phyloP scores from a whole-genome alignment of 2,329 filamentous ascomycete genomes.

The Verticillium zaregamsianum region DNA sequence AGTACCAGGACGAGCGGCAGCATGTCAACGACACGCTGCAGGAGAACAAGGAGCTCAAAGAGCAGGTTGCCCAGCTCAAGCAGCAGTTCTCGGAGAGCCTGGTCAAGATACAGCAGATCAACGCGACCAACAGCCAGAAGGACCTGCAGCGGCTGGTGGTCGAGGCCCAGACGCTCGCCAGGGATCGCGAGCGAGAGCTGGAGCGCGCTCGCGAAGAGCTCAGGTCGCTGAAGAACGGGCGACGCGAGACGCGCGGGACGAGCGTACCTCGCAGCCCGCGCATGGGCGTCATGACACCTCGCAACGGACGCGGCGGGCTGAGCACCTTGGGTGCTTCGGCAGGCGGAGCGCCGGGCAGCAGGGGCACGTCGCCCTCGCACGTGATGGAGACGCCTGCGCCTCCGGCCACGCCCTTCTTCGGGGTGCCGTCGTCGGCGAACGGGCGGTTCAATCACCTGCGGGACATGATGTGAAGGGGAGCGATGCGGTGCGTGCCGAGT shows the following conservation, averaged over 20 bases:
- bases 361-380: conserved; percentile 46
- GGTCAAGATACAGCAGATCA: conserved; percentile 41
- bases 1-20: conserved; percentile 56
- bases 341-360: conserved; percentile 25
- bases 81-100: conserved; percentile 41
- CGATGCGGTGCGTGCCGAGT: background rate
- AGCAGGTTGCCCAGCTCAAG: conserved; percentile 33
- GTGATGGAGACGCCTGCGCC: conserved; percentile 15
- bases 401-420: conserved; percentile 27
- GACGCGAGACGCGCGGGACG: conserved; percentile 51
- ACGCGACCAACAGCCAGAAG: conserved; percentile 30
- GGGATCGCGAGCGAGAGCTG: conserved; percentile 50
- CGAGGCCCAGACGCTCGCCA: conserved; percentile 35
- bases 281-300: conserved; percentile 48
- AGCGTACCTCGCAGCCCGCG: conserved; percentile 57
- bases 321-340: conserved; percentile 25
- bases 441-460: conserved; percentile 41
- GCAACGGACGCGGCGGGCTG: conserved; percentile 22
- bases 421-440: conserved; percentile 28
- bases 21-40: conserved; percentile 37
- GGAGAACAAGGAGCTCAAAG: conserved; percentile 43
- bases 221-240: conserved; percentile 39
- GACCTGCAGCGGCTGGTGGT: conserved; percentile 32
- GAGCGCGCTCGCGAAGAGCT: conserved; percentile 45
- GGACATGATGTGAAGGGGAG: conserved; percentile 22